These are phyloP conservation scores for Hericium erinaceus DNA, from an alignment of 768 basidiomycete species.

Conservation along the genomic window DNA sequence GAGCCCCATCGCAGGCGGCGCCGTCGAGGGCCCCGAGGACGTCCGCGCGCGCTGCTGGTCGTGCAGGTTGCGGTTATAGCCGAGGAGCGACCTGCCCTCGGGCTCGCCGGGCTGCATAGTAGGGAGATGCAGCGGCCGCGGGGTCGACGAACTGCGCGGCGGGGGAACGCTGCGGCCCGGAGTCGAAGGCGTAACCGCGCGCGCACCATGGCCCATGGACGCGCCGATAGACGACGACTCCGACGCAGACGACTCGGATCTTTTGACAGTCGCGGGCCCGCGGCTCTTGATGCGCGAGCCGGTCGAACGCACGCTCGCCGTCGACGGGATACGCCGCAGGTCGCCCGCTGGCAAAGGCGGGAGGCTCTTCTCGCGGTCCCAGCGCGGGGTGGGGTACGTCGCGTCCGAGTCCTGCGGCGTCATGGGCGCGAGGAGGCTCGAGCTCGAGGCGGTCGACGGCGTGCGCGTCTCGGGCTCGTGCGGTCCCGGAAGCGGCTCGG, in stretches of 20 bases:
- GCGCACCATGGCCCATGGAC: background rate
- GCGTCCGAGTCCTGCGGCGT: slow-evolving; percentile 9
- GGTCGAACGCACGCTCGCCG: background rate
- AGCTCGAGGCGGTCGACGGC: slow-evolving; percentile 10
- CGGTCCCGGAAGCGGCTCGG: slow-evolving; percentile 6
- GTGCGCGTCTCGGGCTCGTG: slow-evolving; percentile 7
- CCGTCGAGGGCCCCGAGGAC: slow-evolving; percentile 2
- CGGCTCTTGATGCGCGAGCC: background rate
- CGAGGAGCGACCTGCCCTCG: slow-evolving; percentile 6
- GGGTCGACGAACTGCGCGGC: slow-evolving; percentile 1
- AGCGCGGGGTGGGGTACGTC: background rate
- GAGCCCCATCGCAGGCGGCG: background rate
- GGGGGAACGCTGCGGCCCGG: background rate
- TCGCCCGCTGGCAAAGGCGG: slow-evolving; percentile 7
- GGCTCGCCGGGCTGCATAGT: slow-evolving; percentile 11
- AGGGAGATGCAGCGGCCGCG: slow-evolving; percentile 12
- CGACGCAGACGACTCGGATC: slow-evolving; percentile 7
- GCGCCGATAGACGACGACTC: slow-evolving; percentile 1
- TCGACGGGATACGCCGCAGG: slow-evolving; percentile 8
- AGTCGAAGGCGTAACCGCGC: background rate
- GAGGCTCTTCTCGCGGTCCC: slow-evolving; percentile 12
- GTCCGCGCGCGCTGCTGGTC: slow-evolving; percentile 11
- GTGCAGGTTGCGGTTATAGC: slow-evolving; percentile 14
- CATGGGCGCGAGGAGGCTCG: slow-evolving; percentile 9
- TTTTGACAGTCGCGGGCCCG: background rate